Evolutionary conservation across 192 early-diverging fungal genomes (phyloP).

Genomic region (Podila epicladia): DNA sequence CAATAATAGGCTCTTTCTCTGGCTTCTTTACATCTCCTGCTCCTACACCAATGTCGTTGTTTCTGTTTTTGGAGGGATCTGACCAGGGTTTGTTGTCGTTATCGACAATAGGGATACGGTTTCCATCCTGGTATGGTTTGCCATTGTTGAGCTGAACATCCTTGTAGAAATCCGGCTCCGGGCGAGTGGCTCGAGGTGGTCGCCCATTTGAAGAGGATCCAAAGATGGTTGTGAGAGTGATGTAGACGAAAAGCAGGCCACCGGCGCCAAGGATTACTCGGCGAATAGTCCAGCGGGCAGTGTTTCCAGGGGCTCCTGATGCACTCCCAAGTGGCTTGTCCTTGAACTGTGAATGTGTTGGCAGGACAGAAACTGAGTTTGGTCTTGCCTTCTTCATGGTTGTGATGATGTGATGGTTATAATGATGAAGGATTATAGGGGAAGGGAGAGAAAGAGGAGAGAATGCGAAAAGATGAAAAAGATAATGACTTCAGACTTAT

Average conservation of each 20-base stretch:
- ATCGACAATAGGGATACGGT: not conserved
- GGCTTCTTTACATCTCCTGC: not conserved
- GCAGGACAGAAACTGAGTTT: conserved; percentile 37
- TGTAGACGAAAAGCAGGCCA: conserved; percentile 44
- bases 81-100: conserved; percentile 8
- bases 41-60: not conserved
- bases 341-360: conserved; percentile 48
- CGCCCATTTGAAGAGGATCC: conserved; percentile 15
- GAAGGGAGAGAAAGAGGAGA: not conserved
- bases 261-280: conserved; percentile 30
- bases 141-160: conserved; percentile 14
- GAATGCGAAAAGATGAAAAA: not conserved
- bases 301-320: not conserved
- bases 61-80: not conserved
- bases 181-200: conserved; percentile 7
- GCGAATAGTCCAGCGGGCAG: conserved; percentile 21
- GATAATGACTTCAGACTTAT: too few relatives aligned
- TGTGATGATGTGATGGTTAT: not conserved
- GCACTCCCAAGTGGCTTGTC: conserved; percentile 36
- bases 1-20: not conserved
- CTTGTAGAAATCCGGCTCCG: conserved; percentile 30
- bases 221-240: conserved; percentile 39
- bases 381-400: conserved; percentile 48
- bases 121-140: not conserved
- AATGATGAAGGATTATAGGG: not conserved